phyloP scores from a whole-genome alignment of 164 flowering plant genomes.

The Nymphaea colorata region DNA sequence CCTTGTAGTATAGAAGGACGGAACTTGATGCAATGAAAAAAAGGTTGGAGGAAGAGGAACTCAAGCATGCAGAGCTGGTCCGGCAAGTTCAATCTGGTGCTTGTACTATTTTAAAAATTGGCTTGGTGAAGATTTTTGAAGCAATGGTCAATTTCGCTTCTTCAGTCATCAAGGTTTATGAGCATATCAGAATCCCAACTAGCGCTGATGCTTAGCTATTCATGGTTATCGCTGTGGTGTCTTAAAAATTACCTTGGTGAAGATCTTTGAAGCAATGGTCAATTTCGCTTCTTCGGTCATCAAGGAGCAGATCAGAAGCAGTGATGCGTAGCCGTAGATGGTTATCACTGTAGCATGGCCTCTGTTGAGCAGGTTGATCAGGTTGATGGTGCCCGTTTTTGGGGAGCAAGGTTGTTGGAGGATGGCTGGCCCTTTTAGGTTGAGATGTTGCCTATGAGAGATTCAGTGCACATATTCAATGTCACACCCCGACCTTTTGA shows the following conservation, averaged over 20 bases:
- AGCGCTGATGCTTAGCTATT: slow-evolving; percentile 10
- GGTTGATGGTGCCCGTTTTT: background rate
- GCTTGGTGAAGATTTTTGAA: slow-evolving; percentile 75
- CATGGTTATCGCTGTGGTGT: slow-evolving; percentile 10
- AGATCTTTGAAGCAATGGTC: slow-evolving; percentile 72
- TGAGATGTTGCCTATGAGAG: too few relatives aligned
- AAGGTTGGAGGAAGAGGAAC: slow-evolving; percentile 59
- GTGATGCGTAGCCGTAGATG: slow-evolving; percentile 9
- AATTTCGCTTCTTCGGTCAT: slow-evolving; percentile 48
- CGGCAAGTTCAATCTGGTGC: slow-evolving; percentile 64
- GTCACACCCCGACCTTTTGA: too few relatives aligned
- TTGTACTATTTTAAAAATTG: slow-evolving; percentile 63
- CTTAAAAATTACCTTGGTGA: slow-evolving; percentile 64
- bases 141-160: slow-evolving; percentile 56
- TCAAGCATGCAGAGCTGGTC: slow-evolving; percentile 56
- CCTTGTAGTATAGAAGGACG: slow-evolving; percentile 54
- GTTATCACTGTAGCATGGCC: background rate
- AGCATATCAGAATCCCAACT: slow-evolving; percentile 47
- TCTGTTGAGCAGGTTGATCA: background rate
- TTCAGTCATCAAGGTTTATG: slow-evolving; percentile 56
- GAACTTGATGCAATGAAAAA: slow-evolving; percentile 68
- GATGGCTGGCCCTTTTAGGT: background rate
- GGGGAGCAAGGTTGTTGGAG: background rate
- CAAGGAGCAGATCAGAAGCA: slow-evolving; percentile 60
- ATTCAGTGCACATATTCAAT: background rate